Percentiles rank a stretch among this genome's conserved stretches.
phyloP scores from a whole-genome alignment of 768 basidiomycete species.

The Lyophyllum atratum region DNA sequence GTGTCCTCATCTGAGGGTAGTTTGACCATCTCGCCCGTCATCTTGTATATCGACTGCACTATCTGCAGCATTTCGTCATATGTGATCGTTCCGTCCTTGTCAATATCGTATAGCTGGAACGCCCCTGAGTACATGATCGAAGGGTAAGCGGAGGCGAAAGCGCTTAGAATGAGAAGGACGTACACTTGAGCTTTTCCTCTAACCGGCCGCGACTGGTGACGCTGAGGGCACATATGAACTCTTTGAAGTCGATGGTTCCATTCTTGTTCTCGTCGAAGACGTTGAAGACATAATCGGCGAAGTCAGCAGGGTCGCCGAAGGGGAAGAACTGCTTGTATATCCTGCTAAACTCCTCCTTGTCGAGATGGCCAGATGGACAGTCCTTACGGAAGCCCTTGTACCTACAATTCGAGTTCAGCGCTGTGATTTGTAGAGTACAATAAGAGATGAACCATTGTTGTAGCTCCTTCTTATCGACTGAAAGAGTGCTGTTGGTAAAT shows the following conservation, averaged over 20 bases:
- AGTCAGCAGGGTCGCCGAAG: constrained; percentile 95
- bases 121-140: constrained; percentile 73
- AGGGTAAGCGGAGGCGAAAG: constrained; percentile 15
- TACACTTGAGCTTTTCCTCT: constrained; percentile 98
- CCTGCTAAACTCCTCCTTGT: constrained; percentile 92
- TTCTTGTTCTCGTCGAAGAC: constrained; percentile 96
- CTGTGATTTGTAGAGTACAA: not conserved
- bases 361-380: constrained; percentile 94
- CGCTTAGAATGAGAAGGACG: constrained; percentile 30
- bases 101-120: constrained; percentile 98
- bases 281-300: constrained; percentile 98
- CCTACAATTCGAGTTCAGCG: constrained; percentile 46
- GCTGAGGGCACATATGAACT: constrained; percentile 97
- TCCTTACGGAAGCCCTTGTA: constrained; percentile 99
- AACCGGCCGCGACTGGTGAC: constrained; percentile 90
- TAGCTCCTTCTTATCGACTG: constrained; percentile 95
- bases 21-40: constrained; percentile 99
- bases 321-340: constrained; percentile 99
- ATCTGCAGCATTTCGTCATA: constrained; percentile 99
- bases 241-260: constrained; percentile 98
- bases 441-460: constrained; percentile 76
- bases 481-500: constrained; percentile 16
- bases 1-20: constrained; percentile 98
- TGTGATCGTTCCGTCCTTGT: constrained; percentile 97
- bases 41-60: constrained; percentile 98